These are phyloP conservation scores for Hypoxylon sp. DNA, from an alignment of 2,329 filamentous ascomycete genomes.

Conservation along the genomic window DNA sequence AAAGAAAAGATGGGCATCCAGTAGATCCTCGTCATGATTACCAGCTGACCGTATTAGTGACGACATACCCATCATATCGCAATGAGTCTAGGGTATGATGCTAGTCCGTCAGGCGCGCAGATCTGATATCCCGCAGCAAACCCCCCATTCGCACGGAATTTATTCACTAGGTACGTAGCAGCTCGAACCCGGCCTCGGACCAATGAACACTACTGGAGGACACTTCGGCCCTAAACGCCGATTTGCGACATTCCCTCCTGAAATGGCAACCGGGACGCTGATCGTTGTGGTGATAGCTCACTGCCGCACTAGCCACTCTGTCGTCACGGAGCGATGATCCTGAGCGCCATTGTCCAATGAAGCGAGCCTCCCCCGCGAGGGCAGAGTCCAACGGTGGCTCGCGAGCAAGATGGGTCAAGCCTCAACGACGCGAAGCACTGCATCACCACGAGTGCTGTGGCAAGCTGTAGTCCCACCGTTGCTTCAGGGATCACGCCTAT, in stretches of 20 bases:
- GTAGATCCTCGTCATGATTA: slow-evolving; percentile 11
- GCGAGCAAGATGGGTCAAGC: not conserved
- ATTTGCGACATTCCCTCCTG: slow-evolving; percentile 9
- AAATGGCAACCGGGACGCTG: slow-evolving; percentile 32
- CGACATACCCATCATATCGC: slow-evolving; percentile 10
- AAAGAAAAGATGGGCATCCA: not conserved
- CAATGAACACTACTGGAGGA: slow-evolving; percentile 31
- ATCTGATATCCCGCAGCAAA: slow-evolving; percentile 1
- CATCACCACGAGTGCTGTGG: slow-evolving; percentile 21
- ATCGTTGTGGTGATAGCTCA: slow-evolving; percentile 25
- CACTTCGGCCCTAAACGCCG: slow-evolving; percentile 26
- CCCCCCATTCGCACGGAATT: not conserved
- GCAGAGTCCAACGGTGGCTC: not conserved
- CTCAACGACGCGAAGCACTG: not conserved
- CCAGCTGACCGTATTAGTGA: slow-evolving; percentile 8
- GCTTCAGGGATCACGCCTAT: not conserved
- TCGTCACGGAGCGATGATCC: slow-evolving; percentile 34
- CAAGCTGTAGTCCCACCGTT: slow-evolving; percentile 27
- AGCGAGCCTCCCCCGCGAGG: not conserved
- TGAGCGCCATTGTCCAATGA: slow-evolving; percentile 17
- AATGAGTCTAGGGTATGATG: not conserved
- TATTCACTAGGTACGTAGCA: not conserved
- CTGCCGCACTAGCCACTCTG: slow-evolving; percentile 39
- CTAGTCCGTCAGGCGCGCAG: not conserved
- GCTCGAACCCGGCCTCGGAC: slow-evolving; percentile 9